phyloP scores from a whole-genome alignment of 2,329 filamentous ascomycete genomes.

The Fulvia fulva region DNA sequence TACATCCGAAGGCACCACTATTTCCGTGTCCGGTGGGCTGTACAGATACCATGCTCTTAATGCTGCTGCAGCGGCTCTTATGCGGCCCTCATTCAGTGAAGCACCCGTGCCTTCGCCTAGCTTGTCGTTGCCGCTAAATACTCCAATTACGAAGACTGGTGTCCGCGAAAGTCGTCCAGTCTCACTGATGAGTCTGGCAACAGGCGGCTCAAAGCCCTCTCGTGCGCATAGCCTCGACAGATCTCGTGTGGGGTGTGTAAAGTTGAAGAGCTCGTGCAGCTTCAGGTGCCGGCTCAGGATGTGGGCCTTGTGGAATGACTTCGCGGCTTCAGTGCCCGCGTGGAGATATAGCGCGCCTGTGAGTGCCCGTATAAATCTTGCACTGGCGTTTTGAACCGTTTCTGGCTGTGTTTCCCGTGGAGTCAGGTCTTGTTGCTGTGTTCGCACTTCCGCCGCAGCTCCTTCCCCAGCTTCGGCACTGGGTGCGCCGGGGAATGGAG shows the following conservation, averaged over 20 bases:
- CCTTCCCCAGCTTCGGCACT: conserved; percentile 4
- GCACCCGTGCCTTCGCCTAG: conserved; percentile 83
- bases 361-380: conserved; percentile 76
- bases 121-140: conserved; percentile 87
- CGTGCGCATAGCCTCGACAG: conserved; percentile 76
- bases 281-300: conserved; percentile 53
- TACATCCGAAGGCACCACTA: conserved; percentile 49
- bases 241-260: conserved; percentile 79
- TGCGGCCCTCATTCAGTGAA: conserved; percentile 71
- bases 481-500: conserved; percentile 22
- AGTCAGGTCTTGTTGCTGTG: not conserved
- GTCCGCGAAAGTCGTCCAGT: conserved; percentile 80
- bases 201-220: conserved; percentile 82
- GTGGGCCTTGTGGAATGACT: conserved; percentile 78
- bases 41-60: conserved; percentile 97
- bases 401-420: conserved; percentile 29
- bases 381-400: conserved; percentile 58
- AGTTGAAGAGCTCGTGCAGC: conserved; percentile 73
- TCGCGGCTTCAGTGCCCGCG: conserved; percentile 70
- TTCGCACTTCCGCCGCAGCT: not conserved
- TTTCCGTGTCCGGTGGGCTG: conserved; percentile 60
- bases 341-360: conserved; percentile 84
- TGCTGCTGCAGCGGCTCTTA: conserved; percentile 75
- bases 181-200: conserved; percentile 84
- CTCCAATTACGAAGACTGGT: conserved; percentile 89